Percentiles rank a stretch among this genome's conserved stretches.
These are phyloP conservation scores for Aspergillus clavatus DNA, from an alignment of 2,329 filamentous ascomycete genomes.

Conservation along the genomic window DNA sequence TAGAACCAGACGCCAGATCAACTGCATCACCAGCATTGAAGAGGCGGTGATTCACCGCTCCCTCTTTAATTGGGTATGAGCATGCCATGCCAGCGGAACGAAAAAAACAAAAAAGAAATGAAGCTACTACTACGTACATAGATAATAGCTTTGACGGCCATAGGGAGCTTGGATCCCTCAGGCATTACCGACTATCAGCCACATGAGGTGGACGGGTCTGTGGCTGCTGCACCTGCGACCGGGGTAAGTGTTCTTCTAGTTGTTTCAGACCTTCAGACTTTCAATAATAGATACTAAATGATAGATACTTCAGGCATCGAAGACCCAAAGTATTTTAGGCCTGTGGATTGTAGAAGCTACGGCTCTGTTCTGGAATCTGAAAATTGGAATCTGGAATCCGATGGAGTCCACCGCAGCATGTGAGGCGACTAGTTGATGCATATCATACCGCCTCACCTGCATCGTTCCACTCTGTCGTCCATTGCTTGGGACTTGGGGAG, in stretches of 20 bases:
- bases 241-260: neutral
- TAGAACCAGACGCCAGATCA: neutral
- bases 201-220: neutral
- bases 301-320: too few species aligned
- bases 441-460: too few species aligned
- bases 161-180: slow-evolving; percentile 3
- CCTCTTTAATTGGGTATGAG: slow-evolving; percentile 11
- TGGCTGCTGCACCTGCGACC: neutral
- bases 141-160: neutral
- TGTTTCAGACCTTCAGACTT: too few species aligned
- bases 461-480: too few species aligned
- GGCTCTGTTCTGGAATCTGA: neutral
- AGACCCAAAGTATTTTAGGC: neutral
- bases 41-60: slow-evolving; percentile 20
- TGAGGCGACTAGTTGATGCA: neutral
- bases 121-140: neutral
- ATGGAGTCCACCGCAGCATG: neutral
- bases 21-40: neutral
- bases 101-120: neutral
- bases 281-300: too few species aligned
- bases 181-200: slow-evolving; percentile 1
- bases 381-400: neutral
- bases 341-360: neutral
- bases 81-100: slow-evolving; percentile 13
- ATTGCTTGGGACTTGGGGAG: too few species aligned